A percentile compares a stretch with the other conserved stretches of the same genome.
Evolutionary conservation across 495 filamentous ascomycete genomes (phyloP).

Genomic region (Tuber magnatum): DNA sequence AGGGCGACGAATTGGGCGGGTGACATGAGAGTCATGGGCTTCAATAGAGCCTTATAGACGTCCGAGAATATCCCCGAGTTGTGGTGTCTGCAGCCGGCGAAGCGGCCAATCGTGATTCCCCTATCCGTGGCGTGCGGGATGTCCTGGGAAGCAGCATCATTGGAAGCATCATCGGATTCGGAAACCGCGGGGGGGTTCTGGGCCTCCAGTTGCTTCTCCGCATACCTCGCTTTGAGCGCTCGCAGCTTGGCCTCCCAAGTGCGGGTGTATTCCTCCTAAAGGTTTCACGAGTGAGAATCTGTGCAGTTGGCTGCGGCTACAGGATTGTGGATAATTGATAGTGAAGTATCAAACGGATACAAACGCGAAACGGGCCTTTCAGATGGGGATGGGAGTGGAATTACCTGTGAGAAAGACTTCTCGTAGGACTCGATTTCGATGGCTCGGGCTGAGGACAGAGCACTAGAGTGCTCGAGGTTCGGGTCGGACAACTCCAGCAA

Average conservation of each 20-base stretch:
- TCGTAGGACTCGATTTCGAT: conserved; percentile 28
- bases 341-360: background rate
- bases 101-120: conserved; percentile 56
- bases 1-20: conserved; percentile 57
- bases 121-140: conserved; percentile 1
- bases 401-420: conserved; percentile 30
- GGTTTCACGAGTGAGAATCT: conserved; percentile 22
- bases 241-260: conserved; percentile 27
- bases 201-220: background rate
- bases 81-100: conserved; percentile 61
- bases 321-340: background rate
- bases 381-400: background rate
- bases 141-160: conserved; percentile 6
- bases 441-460: conserved; percentile 24
- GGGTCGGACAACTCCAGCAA: conserved; percentile 18
- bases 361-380: background rate
- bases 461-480: conserved; percentile 19
- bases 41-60: conserved; percentile 58
- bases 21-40: conserved; percentile 2
- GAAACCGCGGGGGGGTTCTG: background rate
- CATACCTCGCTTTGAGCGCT: conserved; percentile 12
- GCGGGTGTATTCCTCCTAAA: conserved; percentile 24
- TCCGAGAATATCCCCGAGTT: conserved; percentile 72
- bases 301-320: conserved; percentile 6
- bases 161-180: background rate